Percentiles rank a stretch among this genome's conserved stretches.
Conservation (phyloP, 2,329 filamentous ascomycete species). For the Colletotrichum cuscutae region DNA sequence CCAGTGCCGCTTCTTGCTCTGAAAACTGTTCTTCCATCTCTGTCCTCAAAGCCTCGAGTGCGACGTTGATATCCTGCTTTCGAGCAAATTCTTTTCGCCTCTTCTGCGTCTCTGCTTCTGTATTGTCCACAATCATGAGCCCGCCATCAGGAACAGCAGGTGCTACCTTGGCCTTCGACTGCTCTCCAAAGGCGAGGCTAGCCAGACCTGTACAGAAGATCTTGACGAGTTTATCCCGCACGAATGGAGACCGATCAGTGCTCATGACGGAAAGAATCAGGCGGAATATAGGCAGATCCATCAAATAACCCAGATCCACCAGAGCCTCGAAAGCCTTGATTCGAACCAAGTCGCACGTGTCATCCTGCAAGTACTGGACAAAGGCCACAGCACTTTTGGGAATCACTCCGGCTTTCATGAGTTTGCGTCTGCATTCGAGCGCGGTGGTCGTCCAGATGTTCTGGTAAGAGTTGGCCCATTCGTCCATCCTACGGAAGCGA, state of each 20-base stretch:
- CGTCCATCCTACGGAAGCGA: slow-evolving; percentile 73
- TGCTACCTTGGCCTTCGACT: slow-evolving; percentile 52
- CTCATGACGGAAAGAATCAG: slow-evolving; percentile 68
- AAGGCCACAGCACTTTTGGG: slow-evolving; percentile 65
- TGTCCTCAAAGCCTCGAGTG: slow-evolving; percentile 56
- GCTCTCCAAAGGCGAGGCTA: slow-evolving; percentile 72
- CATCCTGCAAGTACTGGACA: slow-evolving; percentile 72
- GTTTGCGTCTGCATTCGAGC: slow-evolving; percentile 67
- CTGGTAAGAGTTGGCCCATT: slow-evolving; percentile 75
- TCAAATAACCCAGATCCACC: slow-evolving; percentile 70
- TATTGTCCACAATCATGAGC: slow-evolving; percentile 47
- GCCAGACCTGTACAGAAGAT: slow-evolving; percentile 69
- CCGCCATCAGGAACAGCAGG: slow-evolving; percentile 40
- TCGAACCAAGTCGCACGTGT: slow-evolving; percentile 70
- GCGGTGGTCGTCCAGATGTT: slow-evolving; percentile 74
- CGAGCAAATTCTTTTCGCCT: slow-evolving; percentile 71
- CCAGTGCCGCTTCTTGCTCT: slow-evolving; percentile 50
- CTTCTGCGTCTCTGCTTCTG: slow-evolving; percentile 66
- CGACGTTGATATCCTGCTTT: slow-evolving; percentile 70
- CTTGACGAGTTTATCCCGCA: slow-evolving; percentile 69
- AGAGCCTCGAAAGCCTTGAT: slow-evolving; percentile 74
- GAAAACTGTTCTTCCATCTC: slow-evolving; percentile 56
- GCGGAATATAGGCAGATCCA: slow-evolving; percentile 63
- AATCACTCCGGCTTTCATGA: slow-evolving; percentile 74
- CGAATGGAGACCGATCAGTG: slow-evolving; percentile 71